Evolutionary conservation across 768 basidiomycete species (phyloP).

Genomic region (Pleurotus eryngii): DNA sequence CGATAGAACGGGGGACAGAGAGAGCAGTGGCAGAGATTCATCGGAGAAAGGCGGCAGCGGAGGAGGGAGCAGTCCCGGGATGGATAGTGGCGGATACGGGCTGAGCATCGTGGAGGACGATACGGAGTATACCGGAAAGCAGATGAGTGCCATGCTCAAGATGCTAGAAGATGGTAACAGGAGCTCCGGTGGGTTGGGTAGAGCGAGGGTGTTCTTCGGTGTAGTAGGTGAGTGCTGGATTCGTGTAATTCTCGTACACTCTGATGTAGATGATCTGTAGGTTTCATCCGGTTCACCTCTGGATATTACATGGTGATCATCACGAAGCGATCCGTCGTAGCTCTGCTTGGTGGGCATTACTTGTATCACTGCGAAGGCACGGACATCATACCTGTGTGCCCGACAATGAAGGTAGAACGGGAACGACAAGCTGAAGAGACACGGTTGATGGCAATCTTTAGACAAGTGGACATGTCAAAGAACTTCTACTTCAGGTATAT

Average conservation of each 20-base stretch:
- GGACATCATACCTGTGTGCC: conserved; percentile 74
- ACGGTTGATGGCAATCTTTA: conserved; percentile 85
- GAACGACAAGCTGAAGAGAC: conserved; percentile 90
- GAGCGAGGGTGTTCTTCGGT: conserved; percentile 74
- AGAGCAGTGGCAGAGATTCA: conserved; percentile 18
- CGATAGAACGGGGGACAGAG: conserved; percentile 77
- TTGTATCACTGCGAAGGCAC: conserved; percentile 95
- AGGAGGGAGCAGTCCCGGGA: neutral
- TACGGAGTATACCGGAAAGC: conserved; percentile 80
- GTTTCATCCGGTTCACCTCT: conserved; percentile 91
- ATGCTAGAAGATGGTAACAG: conserved; percentile 97
- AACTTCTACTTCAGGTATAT: conserved; percentile 95
- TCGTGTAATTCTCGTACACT: neutral
- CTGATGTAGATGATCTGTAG: conserved; percentile 30
- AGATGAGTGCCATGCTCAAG: conserved; percentile 88
- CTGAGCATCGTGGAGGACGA: conserved; percentile 83
- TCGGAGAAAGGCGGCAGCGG: neutral
- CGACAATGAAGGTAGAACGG: conserved; percentile 78
- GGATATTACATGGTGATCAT: conserved; percentile 96
- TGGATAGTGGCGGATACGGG: neutral
- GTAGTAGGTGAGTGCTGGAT: conserved; percentile 56
- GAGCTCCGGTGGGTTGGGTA: conserved; percentile 81
- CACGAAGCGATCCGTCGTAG: conserved; percentile 87
- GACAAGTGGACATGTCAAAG: conserved; percentile 97
- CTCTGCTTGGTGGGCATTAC: conserved; percentile 92